Conservation (phyloP, 179 eudicot genomes). For the Silene vulgaris region DNA sequence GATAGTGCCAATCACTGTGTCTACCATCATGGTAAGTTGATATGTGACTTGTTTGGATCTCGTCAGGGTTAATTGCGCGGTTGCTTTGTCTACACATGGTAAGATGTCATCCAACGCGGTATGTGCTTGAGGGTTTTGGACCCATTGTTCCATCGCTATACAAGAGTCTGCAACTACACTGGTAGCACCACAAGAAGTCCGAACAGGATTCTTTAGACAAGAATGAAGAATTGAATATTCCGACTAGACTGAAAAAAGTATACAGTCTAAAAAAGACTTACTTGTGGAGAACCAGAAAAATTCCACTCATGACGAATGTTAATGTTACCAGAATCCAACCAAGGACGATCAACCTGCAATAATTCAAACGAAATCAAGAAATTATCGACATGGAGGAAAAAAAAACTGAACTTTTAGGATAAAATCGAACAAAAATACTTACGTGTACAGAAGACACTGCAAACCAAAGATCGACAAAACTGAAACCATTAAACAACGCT, state of each 20-base stretch:
- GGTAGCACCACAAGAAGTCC: constrained; percentile 11
- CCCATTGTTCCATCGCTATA: constrained; percentile 75
- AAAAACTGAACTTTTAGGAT: not conserved
- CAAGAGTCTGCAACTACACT: constrained; percentile 72
- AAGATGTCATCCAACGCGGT: constrained; percentile 57
- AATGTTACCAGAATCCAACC: constrained; percentile 65
- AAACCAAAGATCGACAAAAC: constrained; percentile 58
- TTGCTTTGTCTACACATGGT: constrained; percentile 49
- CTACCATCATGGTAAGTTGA: constrained; percentile 38
- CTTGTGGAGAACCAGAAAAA: constrained; percentile 62
- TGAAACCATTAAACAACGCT: constrained; percentile 32
- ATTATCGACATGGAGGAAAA: not conserved
- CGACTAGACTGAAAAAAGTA: not conserved
- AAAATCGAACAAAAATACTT: constrained; percentile 22
- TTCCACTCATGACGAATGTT: constrained; percentile 54
- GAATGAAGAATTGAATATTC: not conserved
- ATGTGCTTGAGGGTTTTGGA: constrained; percentile 55
- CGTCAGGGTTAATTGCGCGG: constrained; percentile 35
- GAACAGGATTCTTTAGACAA: not conserved
- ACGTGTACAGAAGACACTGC: constrained; percentile 56
- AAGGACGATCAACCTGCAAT: constrained; percentile 49
- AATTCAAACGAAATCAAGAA: constrained; percentile 8
- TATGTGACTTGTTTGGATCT: constrained; percentile 48
- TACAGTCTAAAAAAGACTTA: constrained; percentile 28
- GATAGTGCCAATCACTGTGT: constrained; percentile 35